These are phyloP conservation scores for Puccinia novopanici DNA, from an alignment of 1,284 basidiomycete genomes.

Conservation along the genomic window DNA sequence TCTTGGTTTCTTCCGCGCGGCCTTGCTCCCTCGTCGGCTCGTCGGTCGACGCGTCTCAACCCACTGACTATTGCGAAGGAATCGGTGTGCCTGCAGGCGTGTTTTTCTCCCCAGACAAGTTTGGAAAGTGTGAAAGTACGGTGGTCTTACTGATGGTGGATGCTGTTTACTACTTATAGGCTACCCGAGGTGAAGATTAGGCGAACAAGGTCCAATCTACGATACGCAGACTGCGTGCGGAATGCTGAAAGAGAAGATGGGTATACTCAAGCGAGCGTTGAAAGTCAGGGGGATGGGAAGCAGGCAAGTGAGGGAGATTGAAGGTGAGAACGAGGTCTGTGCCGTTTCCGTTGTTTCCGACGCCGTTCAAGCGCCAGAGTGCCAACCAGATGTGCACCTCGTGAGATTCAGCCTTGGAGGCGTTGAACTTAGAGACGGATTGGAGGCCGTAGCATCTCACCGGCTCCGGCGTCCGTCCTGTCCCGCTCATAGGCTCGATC, in stretches of 20 bases:
- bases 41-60: not conserved
- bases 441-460: conserved; percentile 72
- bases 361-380: conserved; percentile 70
- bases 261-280: conserved; percentile 57
- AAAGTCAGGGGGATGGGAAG: conserved; percentile 59
- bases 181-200: not conserved
- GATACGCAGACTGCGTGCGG: conserved; percentile 69
- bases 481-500: not conserved
- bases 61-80: conserved; percentile 18
- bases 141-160: too few species aligned
- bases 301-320: conserved; percentile 68
- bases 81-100: conserved; percentile 43
- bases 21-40: not conserved
- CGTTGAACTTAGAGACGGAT: conserved; percentile 74
- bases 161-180: not conserved
- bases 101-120: too few species aligned
- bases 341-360: conserved; percentile 62
- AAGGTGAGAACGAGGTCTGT: conserved; percentile 78
- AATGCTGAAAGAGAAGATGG: conserved; percentile 59
- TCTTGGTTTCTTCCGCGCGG: conserved; percentile 27
- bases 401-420: conserved; percentile 63
- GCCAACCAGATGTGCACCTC: conserved; percentile 75
- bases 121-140: too few species aligned
- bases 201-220: conserved; percentile 72
- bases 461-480: conserved; percentile 64